Percentiles rank a stretch among this genome's conserved stretches.
Conservation (phyloP, 805 yeast species). For the Cyberlindnera xylosilytica region DNA sequence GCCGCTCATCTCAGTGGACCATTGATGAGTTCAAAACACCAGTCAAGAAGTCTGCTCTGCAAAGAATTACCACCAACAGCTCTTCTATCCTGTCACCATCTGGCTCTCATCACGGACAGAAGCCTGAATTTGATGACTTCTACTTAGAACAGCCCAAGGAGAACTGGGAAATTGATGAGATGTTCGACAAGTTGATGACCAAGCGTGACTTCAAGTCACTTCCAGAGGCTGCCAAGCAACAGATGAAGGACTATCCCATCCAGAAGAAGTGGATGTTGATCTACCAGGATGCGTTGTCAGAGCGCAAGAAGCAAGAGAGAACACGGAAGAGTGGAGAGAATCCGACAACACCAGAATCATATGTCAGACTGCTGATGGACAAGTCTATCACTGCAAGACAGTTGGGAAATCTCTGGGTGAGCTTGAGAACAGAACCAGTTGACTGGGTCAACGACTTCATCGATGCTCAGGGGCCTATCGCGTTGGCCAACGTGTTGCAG, state of each 20-base stretch:
- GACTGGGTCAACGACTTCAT: slow-evolving; percentile 80
- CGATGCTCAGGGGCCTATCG: slow-evolving; percentile 77
- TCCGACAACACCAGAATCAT: slow-evolving; percentile 58
- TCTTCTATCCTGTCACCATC: slow-evolving; percentile 16
- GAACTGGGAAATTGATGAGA: slow-evolving; percentile 60
- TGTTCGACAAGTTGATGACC: slow-evolving; percentile 79
- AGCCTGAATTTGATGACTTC: slow-evolving; percentile 14
- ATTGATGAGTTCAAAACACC: slow-evolving; percentile 21
- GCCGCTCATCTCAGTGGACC: slow-evolving; percentile 27
- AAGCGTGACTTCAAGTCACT: slow-evolving; percentile 71
- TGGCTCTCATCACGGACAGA: slow-evolving; percentile 24
- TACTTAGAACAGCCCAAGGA: slow-evolving; percentile 65
- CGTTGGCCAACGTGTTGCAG: slow-evolving; percentile 64
- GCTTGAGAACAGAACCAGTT: slow-evolving; percentile 83
- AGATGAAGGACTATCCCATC: slow-evolving; percentile 68
- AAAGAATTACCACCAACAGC: slow-evolving; percentile 25
- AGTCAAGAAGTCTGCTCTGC: slow-evolving; percentile 19
- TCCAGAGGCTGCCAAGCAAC: slow-evolving; percentile 70
- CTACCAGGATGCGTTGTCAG: slow-evolving; percentile 80
- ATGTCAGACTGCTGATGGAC: slow-evolving; percentile 70
- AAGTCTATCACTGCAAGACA: slow-evolving; percentile 66
- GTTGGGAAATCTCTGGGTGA: slow-evolving; percentile 83
- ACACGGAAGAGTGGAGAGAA: slow-evolving; percentile 28
- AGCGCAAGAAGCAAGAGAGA: slow-evolving; percentile 52
- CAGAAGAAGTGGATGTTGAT: slow-evolving; percentile 91